Evolutionary conservation across 257 asterid genomes (phyloP), one percentile per base, ranked within the genome.

Genomic region (Solanum sitiens): DNA sequence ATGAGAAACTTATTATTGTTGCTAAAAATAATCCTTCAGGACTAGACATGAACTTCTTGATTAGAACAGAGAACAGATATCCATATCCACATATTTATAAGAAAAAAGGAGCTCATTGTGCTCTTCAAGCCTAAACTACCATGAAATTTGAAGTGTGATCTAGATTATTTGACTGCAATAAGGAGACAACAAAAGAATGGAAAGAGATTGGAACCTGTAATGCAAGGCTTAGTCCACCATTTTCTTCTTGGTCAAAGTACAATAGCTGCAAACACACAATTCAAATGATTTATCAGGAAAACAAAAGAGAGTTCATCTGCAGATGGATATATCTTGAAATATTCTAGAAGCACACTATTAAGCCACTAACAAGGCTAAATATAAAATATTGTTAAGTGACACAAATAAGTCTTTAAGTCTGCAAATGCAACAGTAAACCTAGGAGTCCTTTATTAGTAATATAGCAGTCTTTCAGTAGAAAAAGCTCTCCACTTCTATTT

Each of bases 191-290:
- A 73, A 50, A 44, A 72, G 16, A 82, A 75, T 3, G 45, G 84
- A 16, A 68, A 47, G 89, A 63, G 27, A 86, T 45, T 32, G 86
- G 76, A 82, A 96, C 99, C 99, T 96, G 99, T 85, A 96, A 89
- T 85, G 98, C 97, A 83, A 97, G 98, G 93, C 93, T 94, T 56
- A 97, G 89, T 86, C 99, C 99, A 42, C 98, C 95, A 87, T 89
- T 95, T 74, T 93, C 98, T 89, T 94, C 99, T 86, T 89, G 93
- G 88, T 97, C 99, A 30, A 97, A 97, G 95, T 93, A 97, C 89
- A 97, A 89, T 83, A 97, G 92, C 99, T 97, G 98, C 94, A 90
- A 3, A 88, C 73, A 88, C 86, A 25, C 70, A 76, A 80, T 80
- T 80, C 68, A 27, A 76, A 40, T 40, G 37, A 23, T 23, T 76